Evolutionary conservation across 305 asterid species (phyloP), one percentile per base, ranked within the genome.

Genomic region (Coffea humblotiana): DNA sequence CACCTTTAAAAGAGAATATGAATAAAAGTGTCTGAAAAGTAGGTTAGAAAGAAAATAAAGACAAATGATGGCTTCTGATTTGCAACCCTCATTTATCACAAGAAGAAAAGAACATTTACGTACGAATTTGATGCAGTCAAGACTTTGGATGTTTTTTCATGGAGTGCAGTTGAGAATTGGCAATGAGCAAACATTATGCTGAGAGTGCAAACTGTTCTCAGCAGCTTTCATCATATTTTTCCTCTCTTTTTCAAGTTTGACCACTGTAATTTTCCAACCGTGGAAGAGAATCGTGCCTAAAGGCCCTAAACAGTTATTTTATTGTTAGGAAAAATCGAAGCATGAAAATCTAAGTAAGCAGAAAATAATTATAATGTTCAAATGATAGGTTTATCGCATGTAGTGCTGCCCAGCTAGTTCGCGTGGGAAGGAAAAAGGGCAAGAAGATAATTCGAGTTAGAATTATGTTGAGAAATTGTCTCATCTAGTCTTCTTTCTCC

Each of bases 11-110:
- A 25, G 27, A 64, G 66, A 43, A 43, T 21, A 76, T 45, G 45
- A 21, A 9, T 58, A 75, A 75, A 76, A 61, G 71, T 76, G 79
- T 76, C 71, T 61, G 79, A 61, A 76, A 76, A 76, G 79, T 63
- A 63, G 49, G n/a, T 60, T 76, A 4, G 2, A 64, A 52, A 75
- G 43, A 75, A 61, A 75, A 75, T 11, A n/a, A 61, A 61, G 71
- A 43, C 14, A 75, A n/a, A 60, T 68, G 51, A 68, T 68, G n/a
- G 51, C 74, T 37, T n/a, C 56, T 40, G 71, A 75, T 75, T 65
- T 61, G 79, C 71, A 23, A 25, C 66, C 45, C 66, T 27, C 25
- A 61, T 60, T 29, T 13, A 19, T 43, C 71, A 61, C 71, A 61
- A 29, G 32, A 61, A 14, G 45, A 61, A 43, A 61, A 76, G 49